Evolutionary conservation across 352 stramenopile genomes (phyloP), one percentile per base, ranked within the genome.

Genomic region (Aphanomyces stellatus): DNA sequence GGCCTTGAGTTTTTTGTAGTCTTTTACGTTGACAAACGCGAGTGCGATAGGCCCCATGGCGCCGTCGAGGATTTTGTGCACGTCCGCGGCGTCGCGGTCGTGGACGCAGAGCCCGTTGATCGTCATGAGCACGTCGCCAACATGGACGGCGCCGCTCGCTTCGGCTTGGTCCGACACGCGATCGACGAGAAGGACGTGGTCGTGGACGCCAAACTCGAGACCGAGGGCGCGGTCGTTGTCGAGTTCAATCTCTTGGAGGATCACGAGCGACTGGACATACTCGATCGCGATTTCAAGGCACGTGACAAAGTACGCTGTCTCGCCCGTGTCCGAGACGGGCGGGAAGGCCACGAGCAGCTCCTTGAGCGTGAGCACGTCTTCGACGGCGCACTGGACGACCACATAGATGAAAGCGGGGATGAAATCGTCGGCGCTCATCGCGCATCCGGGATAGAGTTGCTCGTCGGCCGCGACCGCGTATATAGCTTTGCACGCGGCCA

Each of bases 341-440:
- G 91, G 81, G 51, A 95, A 92, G 46, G 82, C 87, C 4, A 83
- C 90, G 48, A 95, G 77, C 64, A 95, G 69, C 63, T 93, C 84
- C 56, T 90, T 91, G 10, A 93, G 67, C 34, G 80, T 74, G 27
- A 93, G 74, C 0, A 86, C 80, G 65, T 95, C 80, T 17, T 77
- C 77, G 28, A 95, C 48, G 13, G 72, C 69, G 25, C 84, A 83
- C 70, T 93, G 84, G 53, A 95, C 85, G 1, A 95, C 73, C 61
- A 93, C 82, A 75, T 87, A 95, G 57, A 95, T 95, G 71, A 95
- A 95, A 2, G 81, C 85, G 8, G 86, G 86, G 33, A 95, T 93
- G 41, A 95, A 95, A 13, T 89, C 82, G 65, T 95, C 86, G 19
- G 84, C 86, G 41, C 75, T 92, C 84, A 95, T 93, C 24, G 85